phyloP scores from a whole-genome alignment of 192 early-diverging fungal species.

The Backusella tarrabulga region DNA sequence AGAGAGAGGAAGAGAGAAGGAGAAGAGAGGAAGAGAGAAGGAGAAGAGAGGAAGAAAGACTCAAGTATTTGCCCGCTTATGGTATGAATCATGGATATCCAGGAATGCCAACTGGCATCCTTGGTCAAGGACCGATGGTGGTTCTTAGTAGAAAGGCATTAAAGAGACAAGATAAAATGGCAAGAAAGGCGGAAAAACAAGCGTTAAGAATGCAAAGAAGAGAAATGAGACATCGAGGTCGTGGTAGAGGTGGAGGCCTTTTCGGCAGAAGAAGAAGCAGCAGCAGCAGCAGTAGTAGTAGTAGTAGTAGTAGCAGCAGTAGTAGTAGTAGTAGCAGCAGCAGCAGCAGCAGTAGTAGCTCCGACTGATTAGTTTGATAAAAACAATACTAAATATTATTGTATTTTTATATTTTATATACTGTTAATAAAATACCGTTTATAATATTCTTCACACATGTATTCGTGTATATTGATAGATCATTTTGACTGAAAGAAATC shows the following conservation, averaged over 20 bases:
- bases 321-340: background rate
- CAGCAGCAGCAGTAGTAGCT: background rate
- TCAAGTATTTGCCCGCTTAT: background rate
- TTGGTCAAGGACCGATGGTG: background rate
- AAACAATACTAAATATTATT: background rate
- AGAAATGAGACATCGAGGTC: background rate
- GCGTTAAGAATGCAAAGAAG: background rate
- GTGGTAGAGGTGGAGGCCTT: background rate
- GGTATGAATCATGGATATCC: background rate
- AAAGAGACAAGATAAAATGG: background rate
- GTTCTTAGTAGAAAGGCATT: background rate
- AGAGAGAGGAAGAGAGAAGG: slow-evolving; percentile 15
- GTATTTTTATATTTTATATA: background rate
- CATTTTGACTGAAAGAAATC: background rate
- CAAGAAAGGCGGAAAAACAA: background rate
- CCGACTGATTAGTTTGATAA: background rate
- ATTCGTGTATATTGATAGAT: background rate
- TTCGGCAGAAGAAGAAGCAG: background rate
- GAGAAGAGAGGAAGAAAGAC: slow-evolving; percentile 8
- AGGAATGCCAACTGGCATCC: background rate
- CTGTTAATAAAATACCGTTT: background rate
- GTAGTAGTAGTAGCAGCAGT: background rate
- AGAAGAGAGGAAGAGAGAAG: slow-evolving; percentile 9
- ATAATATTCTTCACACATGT: background rate
- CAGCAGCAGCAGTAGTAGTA: background rate